Evolutionary conservation across 805 yeast species (phyloP).

Genomic region (Debaryomyces castellii): DNA sequence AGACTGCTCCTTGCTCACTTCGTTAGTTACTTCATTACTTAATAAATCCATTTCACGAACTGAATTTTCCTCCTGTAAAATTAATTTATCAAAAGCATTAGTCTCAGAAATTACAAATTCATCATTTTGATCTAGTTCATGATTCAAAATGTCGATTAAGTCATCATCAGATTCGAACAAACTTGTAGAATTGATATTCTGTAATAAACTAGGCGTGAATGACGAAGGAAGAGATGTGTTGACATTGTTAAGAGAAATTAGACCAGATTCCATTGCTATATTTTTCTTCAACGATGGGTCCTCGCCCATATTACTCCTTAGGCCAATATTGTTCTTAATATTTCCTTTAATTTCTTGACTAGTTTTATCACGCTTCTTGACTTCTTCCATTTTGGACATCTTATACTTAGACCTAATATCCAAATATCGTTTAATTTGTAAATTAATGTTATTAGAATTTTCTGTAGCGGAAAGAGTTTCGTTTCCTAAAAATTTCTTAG

Average conservation of each 20-base stretch:
- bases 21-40: not conserved
- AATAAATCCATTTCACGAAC: slow-evolving; percentile 1
- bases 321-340: slow-evolving; percentile 1
- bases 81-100: slow-evolving; percentile 4
- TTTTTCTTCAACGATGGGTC: not conserved
- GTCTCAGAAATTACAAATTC: not conserved
- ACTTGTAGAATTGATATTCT: slow-evolving; percentile 10
- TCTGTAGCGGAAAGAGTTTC: slow-evolving; percentile 5
- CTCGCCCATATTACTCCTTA: not conserved
- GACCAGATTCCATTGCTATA: not conserved
- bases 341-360: slow-evolving; percentile 1
- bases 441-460: slow-evolving; percentile 14
- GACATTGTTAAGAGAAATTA: not conserved
- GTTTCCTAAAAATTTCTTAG: slow-evolving; percentile 23
- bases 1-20: not conserved
- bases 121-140: slow-evolving; percentile 4
- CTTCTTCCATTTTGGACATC: slow-evolving; percentile 8
- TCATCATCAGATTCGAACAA: slow-evolving; percentile 10
- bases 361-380: slow-evolving; percentile 5
- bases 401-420: slow-evolving; percentile 18
- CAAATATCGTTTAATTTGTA: slow-evolving; percentile 22
- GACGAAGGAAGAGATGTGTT: slow-evolving; percentile 1
- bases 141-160: slow-evolving; percentile 5
- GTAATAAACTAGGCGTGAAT: slow-evolving; percentile 12
- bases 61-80: slow-evolving; percentile 6